These are phyloP conservation scores for Schizosaccharomyces japonicus DNA, from an alignment of 805 yeast species.

Conservation along the genomic window DNA sequence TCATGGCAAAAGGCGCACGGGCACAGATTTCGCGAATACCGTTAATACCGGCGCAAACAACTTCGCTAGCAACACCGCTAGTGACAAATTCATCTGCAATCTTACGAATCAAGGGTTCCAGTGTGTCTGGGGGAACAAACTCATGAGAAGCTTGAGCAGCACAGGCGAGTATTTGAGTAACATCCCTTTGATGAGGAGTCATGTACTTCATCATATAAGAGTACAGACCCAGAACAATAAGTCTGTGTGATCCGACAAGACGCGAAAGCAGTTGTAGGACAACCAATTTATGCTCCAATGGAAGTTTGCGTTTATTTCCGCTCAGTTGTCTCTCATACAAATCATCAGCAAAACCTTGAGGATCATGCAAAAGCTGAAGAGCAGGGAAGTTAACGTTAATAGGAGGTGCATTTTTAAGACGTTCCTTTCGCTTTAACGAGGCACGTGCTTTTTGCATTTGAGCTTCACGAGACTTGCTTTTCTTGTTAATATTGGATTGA, in stretches of 20 bases:
- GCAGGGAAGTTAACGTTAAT: conserved; percentile 74
- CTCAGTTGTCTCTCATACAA: conserved; percentile 50
- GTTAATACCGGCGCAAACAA: conserved; percentile 92
- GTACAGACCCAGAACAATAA: conserved; percentile 71
- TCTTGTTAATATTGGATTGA: conserved; percentile 62
- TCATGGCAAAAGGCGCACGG: conserved; percentile 88
- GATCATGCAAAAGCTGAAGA: conserved; percentile 78
- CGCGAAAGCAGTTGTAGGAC: conserved; percentile 74
- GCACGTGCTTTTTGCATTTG: conserved; percentile 29
- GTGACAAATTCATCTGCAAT: conserved; percentile 93
- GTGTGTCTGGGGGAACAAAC: conserved; percentile 84
- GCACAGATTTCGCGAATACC: conserved; percentile 80
- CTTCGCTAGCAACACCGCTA: conserved; percentile 95
- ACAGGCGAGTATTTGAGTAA: conserved; percentile 90
- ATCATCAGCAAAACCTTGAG: conserved; percentile 88
- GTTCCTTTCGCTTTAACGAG: conserved; percentile 47
- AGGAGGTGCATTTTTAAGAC: conserved; percentile 22
- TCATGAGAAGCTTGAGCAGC: conserved; percentile 93
- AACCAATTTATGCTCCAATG: conserved; percentile 69
- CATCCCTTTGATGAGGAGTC: conserved; percentile 84
- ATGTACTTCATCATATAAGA: conserved; percentile 70
- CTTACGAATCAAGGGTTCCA: conserved; percentile 59
- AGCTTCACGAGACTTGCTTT: conserved; percentile 53
- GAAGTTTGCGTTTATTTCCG: conserved; percentile 37
- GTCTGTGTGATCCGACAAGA: conserved; percentile 79